phyloP scores from a whole-genome alignment of 2,329 filamentous ascomycete genomes.

The Volutella citrinella region DNA sequence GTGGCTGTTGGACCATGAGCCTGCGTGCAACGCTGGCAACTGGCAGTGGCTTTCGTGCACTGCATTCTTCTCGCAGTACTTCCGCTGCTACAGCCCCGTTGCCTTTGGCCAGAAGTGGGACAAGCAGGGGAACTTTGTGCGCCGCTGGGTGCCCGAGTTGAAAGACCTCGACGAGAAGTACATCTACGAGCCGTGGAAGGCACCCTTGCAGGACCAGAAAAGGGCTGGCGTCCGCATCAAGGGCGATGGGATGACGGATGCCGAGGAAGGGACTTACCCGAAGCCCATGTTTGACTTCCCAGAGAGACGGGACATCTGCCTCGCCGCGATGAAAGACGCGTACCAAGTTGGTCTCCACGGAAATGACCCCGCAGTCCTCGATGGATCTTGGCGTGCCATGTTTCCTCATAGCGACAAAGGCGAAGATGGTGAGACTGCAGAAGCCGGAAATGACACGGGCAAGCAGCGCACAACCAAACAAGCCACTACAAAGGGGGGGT shows the following conservation, averaged over 20 bases:
- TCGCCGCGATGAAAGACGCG: constrained; percentile 67
- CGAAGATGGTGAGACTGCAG: constrained; percentile 35
- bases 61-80: constrained; percentile 73
- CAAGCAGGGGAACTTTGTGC: constrained; percentile 61
- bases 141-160: constrained; percentile 66
- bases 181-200: constrained; percentile 80
- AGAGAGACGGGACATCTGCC: constrained; percentile 58
- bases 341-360: constrained; percentile 65
- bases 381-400: constrained; percentile 54
- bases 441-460: constrained; percentile 21
- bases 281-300: constrained; percentile 77
- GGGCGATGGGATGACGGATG: constrained; percentile 46
- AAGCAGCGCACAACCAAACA: constrained; percentile 3
- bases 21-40: constrained; percentile 70
- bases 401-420: constrained; percentile 37
- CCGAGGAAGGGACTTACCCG: constrained; percentile 56
- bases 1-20: constrained; percentile 71
- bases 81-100: constrained; percentile 66
- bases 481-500: constrained; percentile 21
- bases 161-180: constrained; percentile 60
- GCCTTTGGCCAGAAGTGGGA: constrained; percentile 77
- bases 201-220: constrained; percentile 64
- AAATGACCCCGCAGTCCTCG: constrained; percentile 56
- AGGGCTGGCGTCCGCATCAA: constrained; percentile 62
- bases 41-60: constrained; percentile 78